Conservation (phyloP, 306 rosid species). For the Cucurbita ficifolia region DNA sequence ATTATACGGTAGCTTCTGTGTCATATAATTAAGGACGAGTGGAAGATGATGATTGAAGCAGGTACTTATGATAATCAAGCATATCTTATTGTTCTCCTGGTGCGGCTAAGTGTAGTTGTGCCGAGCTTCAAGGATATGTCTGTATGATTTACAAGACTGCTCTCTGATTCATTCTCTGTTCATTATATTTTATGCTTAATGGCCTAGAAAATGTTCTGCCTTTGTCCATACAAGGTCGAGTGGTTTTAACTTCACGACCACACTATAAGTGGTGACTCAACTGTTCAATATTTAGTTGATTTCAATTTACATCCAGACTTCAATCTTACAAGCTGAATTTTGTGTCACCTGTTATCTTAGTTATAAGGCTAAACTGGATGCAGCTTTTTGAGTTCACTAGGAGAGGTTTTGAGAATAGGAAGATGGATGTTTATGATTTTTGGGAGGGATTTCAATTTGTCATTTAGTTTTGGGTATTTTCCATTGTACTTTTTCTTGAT, state of each 20-base stretch:
- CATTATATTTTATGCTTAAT: background rate
- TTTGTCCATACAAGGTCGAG: background rate
- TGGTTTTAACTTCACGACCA: background rate
- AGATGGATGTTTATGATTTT: background rate
- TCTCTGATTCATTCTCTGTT: conserved; percentile 9
- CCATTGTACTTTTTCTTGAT: background rate
- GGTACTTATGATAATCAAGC: conserved; percentile 13
- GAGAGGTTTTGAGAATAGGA: background rate
- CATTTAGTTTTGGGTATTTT: background rate
- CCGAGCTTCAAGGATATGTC: conserved; percentile 9
- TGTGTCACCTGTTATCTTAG: background rate
- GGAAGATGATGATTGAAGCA: conserved; percentile 29
- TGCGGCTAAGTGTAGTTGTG: conserved; percentile 6
- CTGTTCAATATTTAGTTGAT: no score
- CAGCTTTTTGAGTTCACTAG: background rate
- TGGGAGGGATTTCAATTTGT: background rate
- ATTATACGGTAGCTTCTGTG: background rate
- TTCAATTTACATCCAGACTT: background rate
- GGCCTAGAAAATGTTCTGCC: background rate
- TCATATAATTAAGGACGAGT: conserved; percentile 7
- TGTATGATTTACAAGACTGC: conserved; percentile 4
- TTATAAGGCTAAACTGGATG: background rate
- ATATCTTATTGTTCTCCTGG: conserved; percentile 12
- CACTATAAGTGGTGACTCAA: background rate
- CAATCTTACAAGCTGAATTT: background rate